phyloP scores from a whole-genome alignment of 1,284 basidiomycete species.

The Puccinia coronata region DNA sequence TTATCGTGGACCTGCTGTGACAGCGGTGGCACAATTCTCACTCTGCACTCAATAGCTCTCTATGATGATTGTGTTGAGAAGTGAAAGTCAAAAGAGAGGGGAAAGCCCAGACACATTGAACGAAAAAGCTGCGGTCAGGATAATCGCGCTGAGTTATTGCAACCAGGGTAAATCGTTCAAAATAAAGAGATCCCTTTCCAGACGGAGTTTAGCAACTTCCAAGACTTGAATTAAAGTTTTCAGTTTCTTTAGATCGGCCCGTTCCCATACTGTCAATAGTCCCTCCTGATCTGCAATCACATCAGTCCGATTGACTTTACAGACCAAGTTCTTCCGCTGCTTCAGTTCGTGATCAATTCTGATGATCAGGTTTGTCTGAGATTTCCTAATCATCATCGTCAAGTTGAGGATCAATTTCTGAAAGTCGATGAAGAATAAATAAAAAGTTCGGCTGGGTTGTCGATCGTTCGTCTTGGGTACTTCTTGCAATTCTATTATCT shows the following conservation, averaged over 20 bases:
- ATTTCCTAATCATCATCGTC: slow-evolving; percentile 35
- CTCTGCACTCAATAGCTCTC: no score
- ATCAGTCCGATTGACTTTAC: slow-evolving; percentile 31
- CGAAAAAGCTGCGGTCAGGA: no score
- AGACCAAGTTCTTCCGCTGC: slow-evolving; percentile 16
- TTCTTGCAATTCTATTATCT: slow-evolving; percentile 43
- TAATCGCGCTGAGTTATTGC: slow-evolving; percentile 13
- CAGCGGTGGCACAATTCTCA: no score
- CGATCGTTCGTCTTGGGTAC: slow-evolving; percentile 44
- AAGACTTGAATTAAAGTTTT: slow-evolving; percentile 20
- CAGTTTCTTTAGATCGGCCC: slow-evolving; percentile 25
- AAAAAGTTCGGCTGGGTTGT: slow-evolving; percentile 34
- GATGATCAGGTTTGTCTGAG: slow-evolving; percentile 22
- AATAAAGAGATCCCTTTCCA: slow-evolving; percentile 44
- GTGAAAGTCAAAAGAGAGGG: no score
- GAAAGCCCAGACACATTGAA: no score
- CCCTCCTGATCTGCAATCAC: slow-evolving; percentile 7
- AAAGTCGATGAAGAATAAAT: slow-evolving; percentile 45
- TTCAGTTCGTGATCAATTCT: slow-evolving; percentile 33
- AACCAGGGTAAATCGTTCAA: slow-evolving; percentile 44
- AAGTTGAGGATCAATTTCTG: slow-evolving; percentile 36
- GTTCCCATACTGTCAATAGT: slow-evolving; percentile 24
- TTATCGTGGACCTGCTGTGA: no score
- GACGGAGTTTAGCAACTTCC: slow-evolving; percentile 36
- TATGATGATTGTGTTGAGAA: no score